phyloP scores from a whole-genome alignment of 1,284 basidiomycete species.

The Kalmanozyma brasiliensis region DNA sequence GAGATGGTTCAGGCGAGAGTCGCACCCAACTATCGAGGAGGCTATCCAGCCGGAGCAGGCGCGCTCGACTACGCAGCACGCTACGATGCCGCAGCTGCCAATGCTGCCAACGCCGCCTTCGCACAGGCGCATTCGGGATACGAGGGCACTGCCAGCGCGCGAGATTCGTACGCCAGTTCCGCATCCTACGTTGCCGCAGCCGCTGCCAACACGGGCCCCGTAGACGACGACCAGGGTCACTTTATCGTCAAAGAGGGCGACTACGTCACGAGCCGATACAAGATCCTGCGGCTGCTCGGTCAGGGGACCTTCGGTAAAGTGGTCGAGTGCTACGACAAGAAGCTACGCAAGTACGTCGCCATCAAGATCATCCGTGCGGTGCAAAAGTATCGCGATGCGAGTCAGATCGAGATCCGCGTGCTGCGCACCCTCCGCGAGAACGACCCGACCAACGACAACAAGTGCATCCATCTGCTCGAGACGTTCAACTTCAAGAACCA shows the following conservation, averaged over 20 bases:
- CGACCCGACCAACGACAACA: slow-evolving; percentile 88
- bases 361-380: slow-evolving; percentile 88
- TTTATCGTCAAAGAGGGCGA: slow-evolving; percentile 68
- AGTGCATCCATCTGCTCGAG: slow-evolving; percentile 95
- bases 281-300: slow-evolving; percentile 87
- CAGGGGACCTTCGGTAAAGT: slow-evolving; percentile 99
- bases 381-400: slow-evolving; percentile 84
- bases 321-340: slow-evolving; percentile 88
- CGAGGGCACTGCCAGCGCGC: slow-evolving; percentile 44
- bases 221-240: slow-evolving; percentile 69
- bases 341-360: slow-evolving; percentile 78
- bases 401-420: slow-evolving; percentile 97
- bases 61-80: slow-evolving; percentile 44
- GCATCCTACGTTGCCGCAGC: slow-evolving; percentile 44
- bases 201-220: slow-evolving; percentile 37
- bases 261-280: slow-evolving; percentile 63
- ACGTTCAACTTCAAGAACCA: slow-evolving; percentile 98
- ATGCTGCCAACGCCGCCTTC: slow-evolving; percentile 32
- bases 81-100: slow-evolving; percentile 31
- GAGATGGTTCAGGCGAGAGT: slow-evolving; percentile 33
- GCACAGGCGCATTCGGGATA: slow-evolving; percentile 31
- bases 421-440: slow-evolving; percentile 88
- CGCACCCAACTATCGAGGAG: slow-evolving; percentile 46
- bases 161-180: slow-evolving; percentile 48
- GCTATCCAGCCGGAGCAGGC: slow-evolving; percentile 43